Percentiles rank a stretch among this genome's conserved stretches.
Evolutionary conservation across 164 flowering plant genomes (phyloP).

Genomic region (Cinnamomum micranthum): DNA sequence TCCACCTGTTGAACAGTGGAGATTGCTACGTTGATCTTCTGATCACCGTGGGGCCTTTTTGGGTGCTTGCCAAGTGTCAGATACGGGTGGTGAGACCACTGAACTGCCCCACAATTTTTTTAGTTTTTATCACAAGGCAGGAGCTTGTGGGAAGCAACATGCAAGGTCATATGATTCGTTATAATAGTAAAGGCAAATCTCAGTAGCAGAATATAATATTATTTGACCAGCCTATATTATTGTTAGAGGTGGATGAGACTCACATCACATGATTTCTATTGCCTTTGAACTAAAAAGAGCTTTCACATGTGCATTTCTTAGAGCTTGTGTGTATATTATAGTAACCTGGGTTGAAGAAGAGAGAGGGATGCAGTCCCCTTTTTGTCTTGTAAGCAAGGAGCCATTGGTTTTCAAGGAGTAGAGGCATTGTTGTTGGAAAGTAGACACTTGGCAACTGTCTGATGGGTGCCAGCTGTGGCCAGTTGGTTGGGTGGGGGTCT

Average conservation of each 20-base stretch:
- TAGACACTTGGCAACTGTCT: background rate
- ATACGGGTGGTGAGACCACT: background rate
- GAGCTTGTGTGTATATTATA: too few species aligned
- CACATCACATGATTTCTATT: background rate
- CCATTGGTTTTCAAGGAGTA: background rate
- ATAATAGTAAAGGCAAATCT: constrained; percentile 2
- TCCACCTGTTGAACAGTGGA: background rate
- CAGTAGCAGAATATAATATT: constrained; percentile 6
- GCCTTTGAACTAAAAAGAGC: background rate
- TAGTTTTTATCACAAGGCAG: background rate
- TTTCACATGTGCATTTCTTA: too few species aligned
- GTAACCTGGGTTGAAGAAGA: background rate
- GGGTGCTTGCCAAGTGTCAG: background rate
- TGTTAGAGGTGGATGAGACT: constrained; percentile 11
- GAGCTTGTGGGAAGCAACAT: constrained; percentile 2
- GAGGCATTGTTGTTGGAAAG: background rate
- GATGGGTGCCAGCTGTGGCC: too few species aligned
- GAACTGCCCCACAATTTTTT: background rate
- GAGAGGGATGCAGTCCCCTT: background rate
- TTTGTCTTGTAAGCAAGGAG: background rate
- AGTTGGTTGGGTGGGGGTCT: background rate
- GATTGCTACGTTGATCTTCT: background rate
- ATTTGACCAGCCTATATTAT: background rate
- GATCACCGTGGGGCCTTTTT: background rate
- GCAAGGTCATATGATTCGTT: background rate